Percentiles rank a stretch among this genome's conserved stretches.
Evolutionary conservation across 768 basidiomycete genomes (phyloP).

Genomic region (Pisolithus tinctorius): DNA sequence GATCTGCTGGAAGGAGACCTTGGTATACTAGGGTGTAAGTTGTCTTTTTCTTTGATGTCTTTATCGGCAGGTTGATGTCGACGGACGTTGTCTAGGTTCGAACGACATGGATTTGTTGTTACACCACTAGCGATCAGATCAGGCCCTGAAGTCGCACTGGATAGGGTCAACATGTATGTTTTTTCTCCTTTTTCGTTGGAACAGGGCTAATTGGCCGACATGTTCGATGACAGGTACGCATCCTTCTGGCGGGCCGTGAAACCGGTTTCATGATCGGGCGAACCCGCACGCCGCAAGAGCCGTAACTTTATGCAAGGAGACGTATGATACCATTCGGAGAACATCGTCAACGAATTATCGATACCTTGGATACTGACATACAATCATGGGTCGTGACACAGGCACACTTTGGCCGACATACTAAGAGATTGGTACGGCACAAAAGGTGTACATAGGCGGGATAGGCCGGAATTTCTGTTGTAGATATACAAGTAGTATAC

Average conservation of each 20-base stretch:
- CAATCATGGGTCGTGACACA: too few relatives aligned
- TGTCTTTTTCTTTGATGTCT: neutral
- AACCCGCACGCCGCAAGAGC: too few relatives aligned
- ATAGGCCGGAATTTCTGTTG: too few relatives aligned
- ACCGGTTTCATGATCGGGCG: neutral
- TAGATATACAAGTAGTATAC: too few relatives aligned
- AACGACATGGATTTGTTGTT: constrained; percentile 47
- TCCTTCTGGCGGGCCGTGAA: constrained; percentile 27
- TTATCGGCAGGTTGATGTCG: neutral
- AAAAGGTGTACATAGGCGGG: too few relatives aligned
- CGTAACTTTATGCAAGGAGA: too few relatives aligned
- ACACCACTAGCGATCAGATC: constrained; percentile 45
- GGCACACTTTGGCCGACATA: too few relatives aligned
- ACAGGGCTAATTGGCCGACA: neutral
- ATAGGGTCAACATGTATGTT: constrained; percentile 64
- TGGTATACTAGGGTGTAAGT: constrained; percentile 54
- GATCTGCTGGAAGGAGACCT: constrained; percentile 55
- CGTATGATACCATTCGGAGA: too few relatives aligned
- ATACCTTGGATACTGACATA: too few relatives aligned
- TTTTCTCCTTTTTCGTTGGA: neutral
- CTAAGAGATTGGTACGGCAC: too few relatives aligned
- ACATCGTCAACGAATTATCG: too few relatives aligned
- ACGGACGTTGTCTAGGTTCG: constrained; percentile 32
- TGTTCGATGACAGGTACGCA: constrained; percentile 19
- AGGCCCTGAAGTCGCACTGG: constrained; percentile 44